Evolutionary conservation across 768 basidiomycete species (phyloP), one percentile per base, ranked within the genome.

Genomic region (Leccinellum rugosiceps): DNA sequence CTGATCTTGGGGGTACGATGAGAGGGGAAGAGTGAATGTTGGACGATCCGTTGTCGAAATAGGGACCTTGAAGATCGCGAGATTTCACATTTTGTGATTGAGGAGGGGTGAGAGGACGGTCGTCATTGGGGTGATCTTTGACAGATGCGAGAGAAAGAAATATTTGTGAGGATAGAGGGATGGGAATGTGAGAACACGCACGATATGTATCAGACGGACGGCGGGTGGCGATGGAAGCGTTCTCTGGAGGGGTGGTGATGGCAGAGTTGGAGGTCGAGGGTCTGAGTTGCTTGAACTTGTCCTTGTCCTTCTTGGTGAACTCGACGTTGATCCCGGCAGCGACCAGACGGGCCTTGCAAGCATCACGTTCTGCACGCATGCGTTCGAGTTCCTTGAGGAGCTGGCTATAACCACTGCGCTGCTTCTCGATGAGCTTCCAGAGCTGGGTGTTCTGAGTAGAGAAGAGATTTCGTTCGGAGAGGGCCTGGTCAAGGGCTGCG

Each of bases 381-480:
- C 94, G 83, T 63, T 95, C 93, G 45, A 92, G 79, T 64, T 96
- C 92, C 74, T 90, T 90, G 70, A 88, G 77, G 55, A 92, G 83
- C 56, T 88, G 85, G 58, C 82, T 84, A 68, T 90, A 90, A n/a
- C 86, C 90, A 21, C 83, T 73, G 55, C 92, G 83, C 71, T 94
- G 92, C 71, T 94, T 95, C 79, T 95, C 92, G 68, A 96, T 87
- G 60, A 95, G 81, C 72, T 94, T 95, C 94, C 94, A 96, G 21
- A 96, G 83, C 74, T 95, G 92, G 15, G 86, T 76, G 70, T 96
- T 96, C 76, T 96, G 94, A 4, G 84, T 74, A 11, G 88, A 83
- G 50, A 94, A 83, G 41, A 77, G 73, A 67, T 95, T 96, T 62
- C 94, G 83, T 66, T 98, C 94, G 15, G 79, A 78, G 26, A 96